Evolutionary conservation across 2,329 filamentous ascomycete species (phyloP).

Genomic region (Thielaviopsis populi): DNA sequence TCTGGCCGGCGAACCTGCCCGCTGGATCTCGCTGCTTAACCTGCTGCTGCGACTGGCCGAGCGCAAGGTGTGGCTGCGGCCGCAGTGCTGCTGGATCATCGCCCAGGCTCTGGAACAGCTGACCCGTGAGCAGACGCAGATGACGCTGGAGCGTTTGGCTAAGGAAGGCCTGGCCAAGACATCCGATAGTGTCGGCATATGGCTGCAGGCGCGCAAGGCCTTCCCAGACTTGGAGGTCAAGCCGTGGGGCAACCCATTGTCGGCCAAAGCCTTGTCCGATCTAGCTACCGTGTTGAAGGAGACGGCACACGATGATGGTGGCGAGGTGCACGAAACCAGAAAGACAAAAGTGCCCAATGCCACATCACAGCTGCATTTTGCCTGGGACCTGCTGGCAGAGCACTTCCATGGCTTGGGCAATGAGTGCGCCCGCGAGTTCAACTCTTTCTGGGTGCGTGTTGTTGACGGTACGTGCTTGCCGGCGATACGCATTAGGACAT

Average conservation of each 20-base stretch:
- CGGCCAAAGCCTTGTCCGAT: slow-evolving; percentile 48
- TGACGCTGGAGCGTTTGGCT: slow-evolving; percentile 46
- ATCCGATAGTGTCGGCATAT: slow-evolving; percentile 78
- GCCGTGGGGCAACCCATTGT: slow-evolving; percentile 67
- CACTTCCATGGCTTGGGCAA: slow-evolving; percentile 31
- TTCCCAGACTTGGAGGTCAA: slow-evolving; percentile 51
- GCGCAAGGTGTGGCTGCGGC: slow-evolving; percentile 77
- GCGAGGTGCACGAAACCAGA: slow-evolving; percentile 24
- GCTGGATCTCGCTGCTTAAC: slow-evolving; percentile 55
- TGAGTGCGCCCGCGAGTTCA: slow-evolving; percentile 38
- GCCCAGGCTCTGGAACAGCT: slow-evolving; percentile 55
- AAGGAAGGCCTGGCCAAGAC: slow-evolving; percentile 58
- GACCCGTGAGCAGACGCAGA: slow-evolving; percentile 41
- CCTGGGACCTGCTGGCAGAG: slow-evolving; percentile 66
- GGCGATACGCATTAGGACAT: background rate
- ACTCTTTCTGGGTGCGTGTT: slow-evolving; percentile 70
- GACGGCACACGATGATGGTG: slow-evolving; percentile 34
- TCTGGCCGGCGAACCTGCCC: slow-evolving; percentile 42
- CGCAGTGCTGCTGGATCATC: slow-evolving; percentile 74
- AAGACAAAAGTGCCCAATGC: slow-evolving; percentile 55
- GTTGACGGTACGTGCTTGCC: slow-evolving; percentile 57
- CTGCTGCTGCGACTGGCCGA: slow-evolving; percentile 58
- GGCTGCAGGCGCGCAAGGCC: slow-evolving; percentile 53
- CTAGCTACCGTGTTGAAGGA: slow-evolving; percentile 71
- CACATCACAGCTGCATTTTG: slow-evolving; percentile 70